Percentiles rank a stretch among this genome's conserved stretches.
phyloP scores from a whole-genome alignment of 2,329 filamentous ascomycete genomes.

The Monosporascus sp. region DNA sequence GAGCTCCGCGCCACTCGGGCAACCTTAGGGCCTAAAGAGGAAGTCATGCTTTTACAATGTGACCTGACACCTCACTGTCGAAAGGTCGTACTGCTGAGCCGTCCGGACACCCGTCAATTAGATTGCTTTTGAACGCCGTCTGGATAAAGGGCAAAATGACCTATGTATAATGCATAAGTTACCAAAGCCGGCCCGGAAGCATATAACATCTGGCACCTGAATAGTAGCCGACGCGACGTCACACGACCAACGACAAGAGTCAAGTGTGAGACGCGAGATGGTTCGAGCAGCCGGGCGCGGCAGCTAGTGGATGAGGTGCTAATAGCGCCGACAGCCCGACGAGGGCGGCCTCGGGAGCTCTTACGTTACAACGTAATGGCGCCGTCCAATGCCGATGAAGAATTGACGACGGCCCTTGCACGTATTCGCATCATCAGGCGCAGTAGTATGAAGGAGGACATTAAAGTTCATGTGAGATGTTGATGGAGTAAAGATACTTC shows the following conservation, averaged over 20 bases:
- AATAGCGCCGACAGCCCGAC: neutral
- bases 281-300: neutral
- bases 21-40: conserved; percentile 10
- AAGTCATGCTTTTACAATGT: conserved; percentile 10
- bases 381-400: neutral
- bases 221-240: neutral
- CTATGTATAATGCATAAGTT: neutral
- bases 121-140: neutral
- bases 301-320: neutral
- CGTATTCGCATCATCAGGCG: neutral
- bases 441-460: conserved; percentile 1
- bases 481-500: conserved; percentile 15
- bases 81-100: too few species aligned
- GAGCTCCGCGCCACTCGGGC: conserved; percentile 18
- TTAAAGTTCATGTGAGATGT: conserved; percentile 13
- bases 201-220: neutral
- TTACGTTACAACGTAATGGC: neutral
- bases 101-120: too few species aligned
- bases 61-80: too few species aligned
- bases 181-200: neutral
- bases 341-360: neutral
- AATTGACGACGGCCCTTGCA: neutral
- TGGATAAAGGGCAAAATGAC: neutral
- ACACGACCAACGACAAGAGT: neutral
- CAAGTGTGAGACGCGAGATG: neutral